Evolutionary conservation across 225 moss, liverwort and hornwort species (phyloP).

Genomic region (Bryoerythrophyllum caledonicum): DNA sequence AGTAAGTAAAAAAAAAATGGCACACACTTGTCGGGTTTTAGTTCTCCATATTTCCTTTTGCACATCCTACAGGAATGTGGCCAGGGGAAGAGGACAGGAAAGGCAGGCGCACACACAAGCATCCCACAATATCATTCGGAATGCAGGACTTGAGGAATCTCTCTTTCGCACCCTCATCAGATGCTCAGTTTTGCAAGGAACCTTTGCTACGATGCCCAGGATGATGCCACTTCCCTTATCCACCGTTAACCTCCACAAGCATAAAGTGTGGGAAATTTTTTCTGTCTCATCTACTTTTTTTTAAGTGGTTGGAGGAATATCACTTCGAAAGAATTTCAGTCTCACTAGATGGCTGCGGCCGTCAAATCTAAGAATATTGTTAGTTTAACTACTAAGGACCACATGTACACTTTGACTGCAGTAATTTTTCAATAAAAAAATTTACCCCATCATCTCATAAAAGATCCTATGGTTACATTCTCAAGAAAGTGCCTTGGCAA

Average conservation of each 20-base stretch:
- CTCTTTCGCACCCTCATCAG: conserved; percentile 6
- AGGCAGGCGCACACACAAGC: neutral
- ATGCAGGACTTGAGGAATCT: neutral
- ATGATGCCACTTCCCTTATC: neutral
- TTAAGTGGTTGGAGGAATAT: no score
- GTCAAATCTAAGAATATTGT: no score
- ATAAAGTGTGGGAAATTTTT: neutral
- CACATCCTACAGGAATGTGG: neutral
- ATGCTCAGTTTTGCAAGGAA: neutral
- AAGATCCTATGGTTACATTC: no score
- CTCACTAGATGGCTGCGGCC: neutral
- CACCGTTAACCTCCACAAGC: neutral
- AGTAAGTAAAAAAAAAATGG: no score
- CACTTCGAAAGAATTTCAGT: neutral
- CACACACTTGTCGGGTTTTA: neutral
- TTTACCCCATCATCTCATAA: no score
- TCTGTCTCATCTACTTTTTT: no score
- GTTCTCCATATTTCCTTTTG: neutral
- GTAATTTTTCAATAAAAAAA: no score
- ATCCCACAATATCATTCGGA: neutral
- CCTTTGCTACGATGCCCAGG: neutral
- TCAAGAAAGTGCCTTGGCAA: no score
- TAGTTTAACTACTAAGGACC: no score
- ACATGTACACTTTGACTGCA: no score
- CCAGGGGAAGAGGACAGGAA: neutral